These are phyloP conservation scores for Digitaria exilis DNA, from an alignment of 202 grass and related monocot genomes.

Conservation along the genomic window DNA sequence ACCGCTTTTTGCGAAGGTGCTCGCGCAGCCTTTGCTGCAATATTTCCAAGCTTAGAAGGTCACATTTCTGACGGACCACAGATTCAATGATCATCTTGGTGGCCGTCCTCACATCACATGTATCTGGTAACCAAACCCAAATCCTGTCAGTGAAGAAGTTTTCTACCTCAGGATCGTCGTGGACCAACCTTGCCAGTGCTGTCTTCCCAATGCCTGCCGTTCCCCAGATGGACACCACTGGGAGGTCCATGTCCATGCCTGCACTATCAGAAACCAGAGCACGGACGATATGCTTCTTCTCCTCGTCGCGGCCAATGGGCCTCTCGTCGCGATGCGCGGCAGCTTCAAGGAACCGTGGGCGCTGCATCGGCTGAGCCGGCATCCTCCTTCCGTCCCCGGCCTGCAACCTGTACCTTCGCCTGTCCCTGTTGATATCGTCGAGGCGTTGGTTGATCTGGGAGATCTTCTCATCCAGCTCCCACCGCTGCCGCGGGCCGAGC, in stretches of 20 bases:
- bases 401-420: constrained; percentile 22
- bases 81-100: constrained; percentile 48
- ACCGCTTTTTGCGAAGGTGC: constrained; percentile 11
- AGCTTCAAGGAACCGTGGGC: constrained; percentile 15
- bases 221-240: constrained; percentile 49
- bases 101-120: constrained; percentile 34
- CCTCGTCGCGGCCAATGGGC: constrained; percentile 23
- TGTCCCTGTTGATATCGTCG: constrained; percentile 23
- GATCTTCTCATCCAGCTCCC: constrained; percentile 39
- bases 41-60: constrained; percentile 36
- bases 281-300: constrained; percentile 43
- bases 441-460: constrained; percentile 38
- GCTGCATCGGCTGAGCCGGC: background rate
- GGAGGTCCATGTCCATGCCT: background rate
- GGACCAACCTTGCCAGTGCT: constrained; percentile 38
- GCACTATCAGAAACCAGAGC: constrained; percentile 20
- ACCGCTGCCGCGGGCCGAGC: constrained; percentile 7
- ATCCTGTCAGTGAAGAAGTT: constrained; percentile 38
- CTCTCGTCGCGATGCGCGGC: constrained; percentile 1
- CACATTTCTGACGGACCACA: constrained; percentile 28
- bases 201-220: constrained; percentile 61
- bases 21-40: constrained; percentile 39
- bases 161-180: constrained; percentile 1
- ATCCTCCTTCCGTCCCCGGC: constrained; percentile 24
- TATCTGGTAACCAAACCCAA: constrained; percentile 49